Evolutionary conservation across 2,329 filamentous ascomycete species (phyloP), one percentile per base, ranked within the genome.

Genomic region (Microascus cirrosus): DNA sequence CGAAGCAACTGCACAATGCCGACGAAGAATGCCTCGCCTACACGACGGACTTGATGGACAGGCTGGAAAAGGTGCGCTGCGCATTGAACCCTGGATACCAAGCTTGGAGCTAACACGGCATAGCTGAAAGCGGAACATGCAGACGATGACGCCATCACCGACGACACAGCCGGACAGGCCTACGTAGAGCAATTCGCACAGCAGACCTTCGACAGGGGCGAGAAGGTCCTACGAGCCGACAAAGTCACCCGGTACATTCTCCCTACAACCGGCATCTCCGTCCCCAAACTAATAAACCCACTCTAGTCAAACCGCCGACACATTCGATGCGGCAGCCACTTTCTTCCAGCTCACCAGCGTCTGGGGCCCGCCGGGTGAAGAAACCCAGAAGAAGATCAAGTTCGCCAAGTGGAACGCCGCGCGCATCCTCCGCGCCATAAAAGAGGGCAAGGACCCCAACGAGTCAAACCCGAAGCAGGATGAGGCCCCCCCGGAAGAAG

Each of bases 321-420:
- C 92, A 0, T 95, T 97, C 64, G 87, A 92, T 67, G 94, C 95
- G 1, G 90, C 94, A 0, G 86, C 90, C 0, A 95, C 91, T 0
- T 97, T 99, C 70, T 85, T 97, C 66, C 90, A 96, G 63, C 78
- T 97, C 5, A 81, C 90, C 58, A 86, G 86, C 62, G 87, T 96
- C 65, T 99, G 93, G 91, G 86, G 84, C 6, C 73, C 82, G 0
- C 74, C 86, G 12, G 89, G 95, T 36, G 73, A 81, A 1, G 91
- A 97, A 66, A 83, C 86, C 22, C 78, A 84, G 45, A 83, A 90
- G 58, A 97, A 96, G 77, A 90, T 93, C 72, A 96, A 95, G 70
- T 99, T 90, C 69, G 91, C 93, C 50, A 99, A 97, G 71, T 99
- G 90, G 80, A 95, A 97, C 70, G 92, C 93, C 2, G 76, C 93